Percentiles rank a stretch among this genome's conserved stretches.
phyloP scores from a whole-genome alignment of 2,329 filamentous ascomycete species.

The Akanthomyces lecanii region DNA sequence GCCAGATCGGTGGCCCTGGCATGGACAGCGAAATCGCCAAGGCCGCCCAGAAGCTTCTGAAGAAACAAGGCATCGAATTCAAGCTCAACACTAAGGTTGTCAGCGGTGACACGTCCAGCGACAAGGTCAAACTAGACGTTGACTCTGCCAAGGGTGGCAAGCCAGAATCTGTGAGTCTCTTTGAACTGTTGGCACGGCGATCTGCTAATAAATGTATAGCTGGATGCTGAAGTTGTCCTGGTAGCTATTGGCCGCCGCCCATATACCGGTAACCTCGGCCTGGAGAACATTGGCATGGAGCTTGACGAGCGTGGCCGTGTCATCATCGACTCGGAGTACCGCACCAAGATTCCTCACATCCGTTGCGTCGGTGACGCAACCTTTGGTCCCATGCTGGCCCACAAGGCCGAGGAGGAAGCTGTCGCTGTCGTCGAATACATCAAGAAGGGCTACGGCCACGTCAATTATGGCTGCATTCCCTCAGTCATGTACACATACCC shows the following conservation, averaged over 20 bases:
- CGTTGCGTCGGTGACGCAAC: constrained; percentile 94
- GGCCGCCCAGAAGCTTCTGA: constrained; percentile 83
- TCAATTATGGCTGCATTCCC: constrained; percentile 97
- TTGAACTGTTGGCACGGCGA: background rate
- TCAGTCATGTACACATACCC: constrained; percentile 99
- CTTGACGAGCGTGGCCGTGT: constrained; percentile 89
- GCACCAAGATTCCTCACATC: constrained; percentile 95
- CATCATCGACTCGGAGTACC: constrained; percentile 97
- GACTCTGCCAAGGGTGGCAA: constrained; percentile 97
- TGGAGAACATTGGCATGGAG: constrained; percentile 92
- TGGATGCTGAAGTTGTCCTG: constrained; percentile 92
- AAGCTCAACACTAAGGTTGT: constrained; percentile 96
- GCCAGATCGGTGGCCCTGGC: constrained; percentile 93
- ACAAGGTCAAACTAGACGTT: constrained; percentile 74
- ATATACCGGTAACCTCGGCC: constrained; percentile 84
- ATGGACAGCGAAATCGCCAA: constrained; percentile 97
- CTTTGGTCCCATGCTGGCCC: constrained; percentile 97
- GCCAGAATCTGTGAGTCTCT: constrained; percentile 69
- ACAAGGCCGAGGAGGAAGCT: constrained; percentile 98
- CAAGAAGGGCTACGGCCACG: constrained; percentile 95
- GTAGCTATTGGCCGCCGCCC: constrained; percentile 95
- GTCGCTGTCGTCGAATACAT: constrained; percentile 96
- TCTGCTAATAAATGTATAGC: constrained; percentile 42
- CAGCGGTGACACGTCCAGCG: constrained; percentile 73
- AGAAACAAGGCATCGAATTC: constrained; percentile 97